These are phyloP conservation scores for Auriculariales sp. DNA, from an alignment of 768 basidiomycete genomes.

Conservation along the genomic window DNA sequence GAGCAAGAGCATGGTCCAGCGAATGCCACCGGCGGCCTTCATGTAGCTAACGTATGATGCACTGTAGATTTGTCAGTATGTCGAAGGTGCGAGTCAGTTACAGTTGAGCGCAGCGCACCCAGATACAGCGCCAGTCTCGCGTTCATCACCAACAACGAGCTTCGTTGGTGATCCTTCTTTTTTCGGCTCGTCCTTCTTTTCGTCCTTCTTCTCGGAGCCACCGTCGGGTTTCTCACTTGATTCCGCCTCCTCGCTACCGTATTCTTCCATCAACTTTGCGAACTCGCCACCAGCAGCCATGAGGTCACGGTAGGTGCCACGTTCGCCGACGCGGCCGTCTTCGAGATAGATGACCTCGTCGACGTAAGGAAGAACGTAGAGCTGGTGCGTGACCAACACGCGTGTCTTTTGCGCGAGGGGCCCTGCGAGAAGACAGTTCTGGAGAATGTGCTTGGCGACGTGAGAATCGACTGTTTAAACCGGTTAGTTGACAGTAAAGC, in stretches of 20 bases:
- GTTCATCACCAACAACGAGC: conserved; percentile 28
- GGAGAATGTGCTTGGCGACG: conserved; percentile 51
- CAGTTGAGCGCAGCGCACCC: conserved; percentile 11
- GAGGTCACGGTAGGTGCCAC: conserved; percentile 44
- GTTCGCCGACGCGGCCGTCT: conserved; percentile 40
- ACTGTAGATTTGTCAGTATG: conserved; percentile 5
- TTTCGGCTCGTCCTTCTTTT: conserved; percentile 5
- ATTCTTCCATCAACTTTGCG: conserved; percentile 39
- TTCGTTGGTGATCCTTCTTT: conserved; percentile 5
- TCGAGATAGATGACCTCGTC: conserved; percentile 55
- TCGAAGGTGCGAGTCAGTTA: background rate
- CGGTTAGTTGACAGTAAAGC: conserved; percentile 71
- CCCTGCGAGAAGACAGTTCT: conserved; percentile 42
- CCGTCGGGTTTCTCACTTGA: no score
- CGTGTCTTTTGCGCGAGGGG: conserved; percentile 41
- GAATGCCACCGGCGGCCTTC: conserved; percentile 29
- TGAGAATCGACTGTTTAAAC: conserved; percentile 68
- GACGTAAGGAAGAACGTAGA: conserved; percentile 40
- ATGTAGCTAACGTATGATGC: conserved; percentile 35
- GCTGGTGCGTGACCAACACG: conserved; percentile 40
- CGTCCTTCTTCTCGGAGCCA: conserved; percentile 7
- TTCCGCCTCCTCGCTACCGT: conserved; percentile 26
- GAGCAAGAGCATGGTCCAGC: conserved; percentile 30
- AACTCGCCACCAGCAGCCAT: conserved; percentile 29
- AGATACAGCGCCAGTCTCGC: conserved; percentile 36